Base-by-base conservation (phyloP, 2,329 filamentous ascomycete species). In the Alternaria solani region DNA sequence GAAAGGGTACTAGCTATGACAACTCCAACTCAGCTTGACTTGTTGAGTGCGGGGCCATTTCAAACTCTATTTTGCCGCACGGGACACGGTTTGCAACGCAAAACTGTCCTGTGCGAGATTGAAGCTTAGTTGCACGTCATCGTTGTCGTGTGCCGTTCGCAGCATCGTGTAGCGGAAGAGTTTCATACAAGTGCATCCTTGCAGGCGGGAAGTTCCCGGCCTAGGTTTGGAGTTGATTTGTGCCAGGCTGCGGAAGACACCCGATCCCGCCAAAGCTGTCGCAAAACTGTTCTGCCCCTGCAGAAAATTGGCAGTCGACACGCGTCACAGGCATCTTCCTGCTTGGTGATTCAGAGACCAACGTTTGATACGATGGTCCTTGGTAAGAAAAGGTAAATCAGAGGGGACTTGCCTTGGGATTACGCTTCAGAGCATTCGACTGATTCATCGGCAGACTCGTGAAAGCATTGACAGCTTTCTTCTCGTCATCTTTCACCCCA, bases 361-460 rank as follows among this genome's bases (percentile, higher is more conserved):
- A 18, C 25, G 16, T 36, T 16, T 30, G 48, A 32, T 12, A 43
- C 23, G 23, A 18, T 16, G 6, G 14, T 38, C 26, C 28, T 14
- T 18, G 26, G 1, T 4, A 30, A 42, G 38, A 64, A 54, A 64
- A 20, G 59, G 59, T 55, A 63, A 23, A 51, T 61, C 39, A 47
- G 48, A 62, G 36, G 41, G 30, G 11, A 81, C 85, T 76, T 77
- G 93, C 92, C 87, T 94, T 94, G 5, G 94, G 94, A 73, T 90
- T 89, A 38, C 88, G 94, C 83, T 96, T 96, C 51, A 97, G 82
- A 14, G 93, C 92, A 62, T 87, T 90, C 60, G 88, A 87, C 65
- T 86, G 81, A 71, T 96, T 97, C 47, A 52, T 66, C 26, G 66
- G 28, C 67, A 85, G 82, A 43, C 72, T 70, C 16, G 82, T 83